Evolutionary conservation across 495 filamentous ascomycete species (phyloP).

Genomic region (Xylaria palmicola): DNA sequence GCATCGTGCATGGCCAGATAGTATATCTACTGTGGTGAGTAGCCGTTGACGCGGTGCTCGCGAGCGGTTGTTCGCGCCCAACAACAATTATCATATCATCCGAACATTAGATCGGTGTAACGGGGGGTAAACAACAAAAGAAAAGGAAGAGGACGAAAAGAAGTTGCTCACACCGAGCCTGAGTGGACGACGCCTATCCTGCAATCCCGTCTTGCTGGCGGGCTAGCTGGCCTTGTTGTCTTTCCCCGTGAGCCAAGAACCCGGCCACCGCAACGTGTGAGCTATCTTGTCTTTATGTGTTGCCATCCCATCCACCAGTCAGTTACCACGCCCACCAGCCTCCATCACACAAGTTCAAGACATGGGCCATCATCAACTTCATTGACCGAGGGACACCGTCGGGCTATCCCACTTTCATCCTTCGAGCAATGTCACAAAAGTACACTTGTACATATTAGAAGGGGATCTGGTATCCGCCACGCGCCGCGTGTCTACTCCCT

Average conservation of each 20-base stretch:
- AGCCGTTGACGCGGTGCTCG: slow-evolving; percentile 3
- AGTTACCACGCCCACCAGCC: not conserved
- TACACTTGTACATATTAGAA: not conserved
- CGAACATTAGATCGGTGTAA: not conserved
- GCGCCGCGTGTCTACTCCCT: not conserved
- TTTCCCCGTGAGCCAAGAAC: not conserved
- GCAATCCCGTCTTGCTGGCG: not conserved
- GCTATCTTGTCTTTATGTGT: not conserved
- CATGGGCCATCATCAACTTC: not conserved
- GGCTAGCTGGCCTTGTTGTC: not conserved
- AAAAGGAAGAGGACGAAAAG: not conserved
- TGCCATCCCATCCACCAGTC: not conserved
- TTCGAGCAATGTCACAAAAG: not conserved
- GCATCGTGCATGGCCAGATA: slow-evolving; percentile 10
- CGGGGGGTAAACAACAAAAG: too few relatives aligned
- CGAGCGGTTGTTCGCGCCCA: not conserved
- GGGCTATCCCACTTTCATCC: slow-evolving; percentile 4
- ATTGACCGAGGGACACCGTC: not conserved
- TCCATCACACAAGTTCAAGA: not conserved
- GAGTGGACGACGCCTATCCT: not conserved
- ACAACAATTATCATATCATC: slow-evolving; percentile 8
- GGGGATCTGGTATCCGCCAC: not conserved
- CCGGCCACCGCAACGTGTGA: not conserved
- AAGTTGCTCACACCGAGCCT: not conserved
- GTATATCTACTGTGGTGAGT: slow-evolving; percentile 8